Percentiles rank a stretch among this genome's conserved stretches.
Evolutionary conservation across 2,329 filamentous ascomycete genomes (phyloP).

Genomic region (Pestalotiopsis sp.): DNA sequence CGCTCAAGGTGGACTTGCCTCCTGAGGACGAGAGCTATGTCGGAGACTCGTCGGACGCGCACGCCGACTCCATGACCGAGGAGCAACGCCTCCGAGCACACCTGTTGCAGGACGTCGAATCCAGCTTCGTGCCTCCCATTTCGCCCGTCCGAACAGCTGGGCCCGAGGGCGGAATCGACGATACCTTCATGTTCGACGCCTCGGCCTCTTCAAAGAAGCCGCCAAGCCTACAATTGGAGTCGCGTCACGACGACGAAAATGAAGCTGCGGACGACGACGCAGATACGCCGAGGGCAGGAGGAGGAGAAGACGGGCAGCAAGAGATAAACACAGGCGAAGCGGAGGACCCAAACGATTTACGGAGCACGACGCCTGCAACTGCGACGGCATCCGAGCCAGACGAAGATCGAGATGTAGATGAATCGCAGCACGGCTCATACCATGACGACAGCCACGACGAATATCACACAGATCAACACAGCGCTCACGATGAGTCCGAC

Average conservation of each 20-base stretch:
- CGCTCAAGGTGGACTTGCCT: constrained; percentile 9
- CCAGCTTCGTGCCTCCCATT: constrained; percentile 63
- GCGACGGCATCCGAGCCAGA: neutral
- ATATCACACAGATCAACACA: neutral
- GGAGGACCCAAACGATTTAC: neutral
- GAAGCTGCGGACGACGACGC: neutral
- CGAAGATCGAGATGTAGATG: neutral
- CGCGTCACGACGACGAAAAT: neutral
- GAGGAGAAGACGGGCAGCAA: neutral
- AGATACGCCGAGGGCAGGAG: neutral
- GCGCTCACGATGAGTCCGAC: neutral
- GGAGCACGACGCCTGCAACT: neutral
- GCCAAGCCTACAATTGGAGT: neutral
- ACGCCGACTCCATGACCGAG: constrained; percentile 55
- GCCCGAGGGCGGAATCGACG: constrained; percentile 53
- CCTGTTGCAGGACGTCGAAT: constrained; percentile 65
- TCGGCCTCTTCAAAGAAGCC: neutral
- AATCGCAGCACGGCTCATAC: neutral
- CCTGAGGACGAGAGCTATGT: constrained; percentile 26
- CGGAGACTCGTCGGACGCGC: constrained; percentile 35
- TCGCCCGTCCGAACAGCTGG: constrained; percentile 56
- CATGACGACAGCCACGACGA: neutral
- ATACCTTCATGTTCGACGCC: constrained; percentile 62
- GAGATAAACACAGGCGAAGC: neutral
- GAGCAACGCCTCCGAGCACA: constrained; percentile 56